Base-by-base conservation (phyloP, 2,329 filamentous ascomycete genomes). In the Trichoderma pleuroti region DNA sequence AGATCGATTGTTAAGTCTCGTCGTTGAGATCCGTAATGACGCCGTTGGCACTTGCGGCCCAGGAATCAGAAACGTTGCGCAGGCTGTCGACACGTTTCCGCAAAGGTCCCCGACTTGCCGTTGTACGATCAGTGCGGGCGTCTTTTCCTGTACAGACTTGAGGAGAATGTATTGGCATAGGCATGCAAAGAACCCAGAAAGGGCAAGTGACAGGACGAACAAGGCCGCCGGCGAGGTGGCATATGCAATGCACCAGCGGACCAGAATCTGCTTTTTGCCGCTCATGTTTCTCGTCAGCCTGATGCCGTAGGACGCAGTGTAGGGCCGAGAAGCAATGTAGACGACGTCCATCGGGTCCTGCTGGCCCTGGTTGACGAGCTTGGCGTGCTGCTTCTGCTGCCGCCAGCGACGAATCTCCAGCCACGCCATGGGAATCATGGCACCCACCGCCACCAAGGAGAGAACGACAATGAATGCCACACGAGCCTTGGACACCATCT, bases 291-390 rank as follows among this genome's bases (percentile, higher is more conserved):
- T 86, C 8, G 92, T 88, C 24, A 92, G 75, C 81, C 87, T 91
- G 78, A 97, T 87, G 52, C 94, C 95, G 32, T 87, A 82, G 2
- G 86, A 86, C 1, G 93, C 88, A 1, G 93, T 93, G 75, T 91
- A 89, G 1, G 95, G 94, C 26, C 93, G 89, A 39, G 93, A 94
- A 36, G 91, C 90, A 74, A 98, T 92, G 81, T 98, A 97, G 54
- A 97, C 88, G 42, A 94, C 90, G 78, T 98, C 95, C 86, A 97
- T 90, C 1, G 92, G 87, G 76, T 98, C 94, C 77, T 90, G 90
- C 34, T 88, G 87, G 69, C 91, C 84, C 74, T 87, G 84, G 59
- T 86, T 83, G 74, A 97, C 86, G 36, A 94, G 84, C 69, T 85
- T 83, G 26, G 92, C 88, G 71, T 91, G 90, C 74, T 90, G 84